Base-by-base conservation (phyloP, 176 grass and related monocot species). In the Rhynchospora breviuscula region DNA sequence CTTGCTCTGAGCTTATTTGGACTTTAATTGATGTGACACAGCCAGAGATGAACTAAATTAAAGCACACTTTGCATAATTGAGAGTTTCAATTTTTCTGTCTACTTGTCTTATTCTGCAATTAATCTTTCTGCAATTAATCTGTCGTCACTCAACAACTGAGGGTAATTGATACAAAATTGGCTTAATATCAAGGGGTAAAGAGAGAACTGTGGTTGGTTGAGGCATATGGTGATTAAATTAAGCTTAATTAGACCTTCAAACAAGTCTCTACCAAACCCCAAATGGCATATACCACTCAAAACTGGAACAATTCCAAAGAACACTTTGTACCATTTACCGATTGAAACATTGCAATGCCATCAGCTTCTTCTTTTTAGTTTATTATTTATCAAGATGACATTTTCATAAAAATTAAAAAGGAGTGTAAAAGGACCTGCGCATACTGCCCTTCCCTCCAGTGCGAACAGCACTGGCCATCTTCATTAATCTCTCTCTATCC, bases 371-470 rank as follows among this genome's bases (percentile, higher is more conserved):
- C 56, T 56, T 77, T 56, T 22, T 6, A 77, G 18, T 77, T 56
- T 8, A 31, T 54, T 8, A 56, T 56, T 56, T 8, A 31, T 54
- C 3, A 56, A 54, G 13, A 11, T 56, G 14, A 56, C 26, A 54
- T 56, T 14, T 31, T 52, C 13, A 31, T 26, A 77, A 76, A 5
- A 76, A 74, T 23, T 2, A 68, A 10, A 88, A 26, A 45, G 70
- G 6, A 83, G 71, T 47, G 79, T 76, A 85, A 54, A 40, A 40
- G 35, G 12, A 95, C 93, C 93, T 95, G 87, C 93, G 93, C 90
- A 95, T 87, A 85, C 93, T 95, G 35, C 93, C 93, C 88, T 95
- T 95, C 8, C 93, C 93, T 63, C 93, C 93, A 11, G 93, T 95
- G 79, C 93, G 93, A 77, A 95, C 93, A 7, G 93, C 93, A 89